These are phyloP conservation scores for Solanum paucissectum DNA, from an alignment of 257 asterid species.

Conservation along the genomic window DNA sequence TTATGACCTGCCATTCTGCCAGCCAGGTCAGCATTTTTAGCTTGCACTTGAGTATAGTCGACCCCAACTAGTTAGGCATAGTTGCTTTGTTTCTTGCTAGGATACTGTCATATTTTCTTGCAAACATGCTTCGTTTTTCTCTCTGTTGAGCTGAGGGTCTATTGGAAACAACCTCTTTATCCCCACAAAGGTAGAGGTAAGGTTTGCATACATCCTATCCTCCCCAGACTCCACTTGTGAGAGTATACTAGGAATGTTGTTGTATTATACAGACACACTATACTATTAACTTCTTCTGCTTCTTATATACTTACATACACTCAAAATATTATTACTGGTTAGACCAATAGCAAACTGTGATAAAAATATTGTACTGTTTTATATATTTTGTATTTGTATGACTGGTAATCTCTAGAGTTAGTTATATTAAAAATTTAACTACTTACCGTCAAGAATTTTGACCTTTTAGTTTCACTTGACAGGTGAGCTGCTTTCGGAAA, in stretches of 20 bases:
- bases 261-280: neutral
- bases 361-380: neutral
- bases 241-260: neutral
- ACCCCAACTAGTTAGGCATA: neutral
- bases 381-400: neutral
- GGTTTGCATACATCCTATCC: neutral
- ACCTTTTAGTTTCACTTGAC: slow-evolving; percentile 10
- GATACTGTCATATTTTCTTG: neutral
- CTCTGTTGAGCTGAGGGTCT: neutral
- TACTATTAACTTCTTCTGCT: neutral
- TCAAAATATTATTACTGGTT: neutral
- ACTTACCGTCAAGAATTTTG: neutral
- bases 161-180: neutral
- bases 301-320: neutral
- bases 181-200: neutral
- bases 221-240: neutral
- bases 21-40: slow-evolving; percentile 61
- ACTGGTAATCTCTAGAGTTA: neutral
- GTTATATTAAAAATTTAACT: neutral
- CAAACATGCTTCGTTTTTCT: neutral
- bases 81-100: neutral
- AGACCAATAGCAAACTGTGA: slow-evolving; percentile 1
- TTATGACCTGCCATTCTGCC: slow-evolving; percentile 84
- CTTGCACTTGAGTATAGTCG: slow-evolving; percentile 1
- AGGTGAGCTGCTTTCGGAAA: slow-evolving; percentile 52